These are phyloP conservation scores for Astrephomene gubernaculifera DNA, from an alignment of 139 green algal species.

Conservation along the genomic window DNA sequence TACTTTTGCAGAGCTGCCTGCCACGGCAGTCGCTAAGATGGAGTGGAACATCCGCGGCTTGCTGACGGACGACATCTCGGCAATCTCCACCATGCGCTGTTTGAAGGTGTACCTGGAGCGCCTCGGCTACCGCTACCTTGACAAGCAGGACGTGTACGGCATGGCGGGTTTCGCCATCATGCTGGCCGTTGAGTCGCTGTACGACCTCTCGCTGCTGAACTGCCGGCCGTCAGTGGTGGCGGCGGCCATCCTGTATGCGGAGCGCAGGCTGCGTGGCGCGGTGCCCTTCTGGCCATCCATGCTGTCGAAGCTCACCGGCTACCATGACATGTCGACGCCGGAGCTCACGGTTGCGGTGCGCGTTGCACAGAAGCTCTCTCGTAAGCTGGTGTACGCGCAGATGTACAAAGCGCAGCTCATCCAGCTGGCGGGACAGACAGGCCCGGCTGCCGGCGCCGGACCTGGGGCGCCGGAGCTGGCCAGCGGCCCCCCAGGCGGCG, in stretches of 20 bases:
- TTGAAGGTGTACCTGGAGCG: conserved; percentile 83
- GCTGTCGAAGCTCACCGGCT: conserved; percentile 86
- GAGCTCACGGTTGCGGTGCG: conserved; percentile 85
- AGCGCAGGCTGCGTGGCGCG: conserved; percentile 77
- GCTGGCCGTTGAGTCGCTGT: conserved; percentile 71
- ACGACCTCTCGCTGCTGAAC: conserved; percentile 86
- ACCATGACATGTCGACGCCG: conserved; percentile 81
- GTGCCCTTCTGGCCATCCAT: conserved; percentile 90
- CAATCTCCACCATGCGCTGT: conserved; percentile 78
- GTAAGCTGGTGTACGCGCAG: conserved; percentile 57
- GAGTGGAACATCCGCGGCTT: conserved; percentile 73
- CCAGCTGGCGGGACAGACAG: conserved; percentile 31
- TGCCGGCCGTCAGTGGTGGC: conserved; percentile 87
- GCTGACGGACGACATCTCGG: conserved; percentile 67
- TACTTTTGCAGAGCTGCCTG: conserved; percentile 39
- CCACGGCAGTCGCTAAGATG: conserved; percentile 70
- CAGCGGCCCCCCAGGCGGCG: background rate
- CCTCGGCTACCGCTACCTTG: conserved; percentile 63
- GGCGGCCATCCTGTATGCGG: conserved; percentile 83
- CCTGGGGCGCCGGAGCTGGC: conserved; percentile 10
- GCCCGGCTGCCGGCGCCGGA: background rate
- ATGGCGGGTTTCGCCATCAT: conserved; percentile 64
- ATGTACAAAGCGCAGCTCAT: conserved; percentile 42
- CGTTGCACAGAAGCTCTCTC: conserved; percentile 77
- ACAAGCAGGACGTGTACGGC: conserved; percentile 55